A percentile compares a stretch with the other conserved stretches of the same genome.
Conservation (phyloP, 2,329 filamentous ascomycete genomes). For the Thelonectria discophora region DNA sequence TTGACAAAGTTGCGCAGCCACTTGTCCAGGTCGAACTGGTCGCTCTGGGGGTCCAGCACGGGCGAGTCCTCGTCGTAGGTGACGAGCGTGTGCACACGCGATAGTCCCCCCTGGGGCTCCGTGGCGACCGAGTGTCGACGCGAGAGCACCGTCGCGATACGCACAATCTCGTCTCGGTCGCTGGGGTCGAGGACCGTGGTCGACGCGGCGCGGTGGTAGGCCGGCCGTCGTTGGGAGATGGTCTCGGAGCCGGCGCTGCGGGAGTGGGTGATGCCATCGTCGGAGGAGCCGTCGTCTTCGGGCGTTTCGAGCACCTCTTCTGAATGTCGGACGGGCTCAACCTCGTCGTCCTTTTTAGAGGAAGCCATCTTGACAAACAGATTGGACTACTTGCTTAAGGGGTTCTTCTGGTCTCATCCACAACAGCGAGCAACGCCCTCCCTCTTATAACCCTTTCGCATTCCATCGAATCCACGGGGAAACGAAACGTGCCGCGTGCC, state of each 20-base stretch:
- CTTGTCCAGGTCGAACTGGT: constrained; percentile 52
- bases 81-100: constrained; percentile 29
- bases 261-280: background rate
- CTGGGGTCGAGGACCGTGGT: constrained; percentile 42
- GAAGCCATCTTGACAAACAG: background rate
- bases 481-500: background rate
- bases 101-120: constrained; percentile 13
- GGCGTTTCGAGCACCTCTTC: background rate
- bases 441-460: background rate
- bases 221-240: background rate
- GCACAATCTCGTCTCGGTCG: constrained; percentile 50
- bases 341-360: background rate
- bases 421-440: background rate
- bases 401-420: background rate
- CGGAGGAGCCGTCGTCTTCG: background rate
- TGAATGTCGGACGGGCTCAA: background rate
- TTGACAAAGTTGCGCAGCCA: constrained; percentile 53
- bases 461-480: background rate
- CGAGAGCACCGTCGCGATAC: constrained; percentile 52
- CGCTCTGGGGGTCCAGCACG: constrained; percentile 49
- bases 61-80: constrained; percentile 44
- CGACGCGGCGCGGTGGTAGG: background rate
- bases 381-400: background rate
- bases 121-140: constrained; percentile 44
- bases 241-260: background rate